These are phyloP conservation scores for Sanguinoderma infundibulare DNA, from an alignment of 1,284 basidiomycete genomes.

Conservation along the genomic window DNA sequence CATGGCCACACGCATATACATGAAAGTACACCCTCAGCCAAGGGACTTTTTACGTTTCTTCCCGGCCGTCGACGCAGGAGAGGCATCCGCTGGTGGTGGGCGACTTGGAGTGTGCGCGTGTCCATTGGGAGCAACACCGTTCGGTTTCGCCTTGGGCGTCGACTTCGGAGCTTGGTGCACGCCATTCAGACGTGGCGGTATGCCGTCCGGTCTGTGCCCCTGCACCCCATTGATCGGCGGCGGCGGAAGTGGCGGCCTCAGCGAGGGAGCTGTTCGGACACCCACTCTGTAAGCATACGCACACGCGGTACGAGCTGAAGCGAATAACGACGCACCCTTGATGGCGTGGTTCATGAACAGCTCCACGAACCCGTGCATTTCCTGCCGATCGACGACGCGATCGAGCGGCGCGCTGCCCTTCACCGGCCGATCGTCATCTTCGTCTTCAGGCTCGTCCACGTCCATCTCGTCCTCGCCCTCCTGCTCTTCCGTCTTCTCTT, in stretches of 20 bases:
- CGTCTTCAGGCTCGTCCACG: constrained; percentile 46
- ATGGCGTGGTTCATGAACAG: constrained; percentile 55
- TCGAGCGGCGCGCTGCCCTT: constrained; percentile 31
- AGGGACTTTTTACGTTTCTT: constrained; percentile 45
- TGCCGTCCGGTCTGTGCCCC: constrained; percentile 27
- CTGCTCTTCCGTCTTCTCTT: constrained; percentile 33
- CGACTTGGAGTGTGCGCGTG: constrained; percentile 21
- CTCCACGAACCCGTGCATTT: constrained; percentile 52
- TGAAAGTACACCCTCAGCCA: no score
- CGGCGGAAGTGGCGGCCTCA: constrained; percentile 9
- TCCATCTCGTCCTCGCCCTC: constrained; percentile 44
- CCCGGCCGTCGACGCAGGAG: constrained; percentile 32
- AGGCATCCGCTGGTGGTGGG: constrained; percentile 17
- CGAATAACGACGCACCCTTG: constrained; percentile 40
- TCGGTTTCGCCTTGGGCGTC: constrained; percentile 21
- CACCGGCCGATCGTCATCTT: constrained; percentile 31
- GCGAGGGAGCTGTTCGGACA: constrained; percentile 12
- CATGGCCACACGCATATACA: background rate
- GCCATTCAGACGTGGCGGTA: constrained; percentile 28
- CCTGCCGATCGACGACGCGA: constrained; percentile 47
- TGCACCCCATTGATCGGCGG: constrained; percentile 29
- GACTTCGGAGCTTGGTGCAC: constrained; percentile 18
- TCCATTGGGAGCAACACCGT: constrained; percentile 25
- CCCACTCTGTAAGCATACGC: background rate
- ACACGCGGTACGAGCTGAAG: constrained; percentile 6